Conservation (phyloP, 768 basidiomycete genomes). For the Hortiboletus flavorubellus region DNA sequence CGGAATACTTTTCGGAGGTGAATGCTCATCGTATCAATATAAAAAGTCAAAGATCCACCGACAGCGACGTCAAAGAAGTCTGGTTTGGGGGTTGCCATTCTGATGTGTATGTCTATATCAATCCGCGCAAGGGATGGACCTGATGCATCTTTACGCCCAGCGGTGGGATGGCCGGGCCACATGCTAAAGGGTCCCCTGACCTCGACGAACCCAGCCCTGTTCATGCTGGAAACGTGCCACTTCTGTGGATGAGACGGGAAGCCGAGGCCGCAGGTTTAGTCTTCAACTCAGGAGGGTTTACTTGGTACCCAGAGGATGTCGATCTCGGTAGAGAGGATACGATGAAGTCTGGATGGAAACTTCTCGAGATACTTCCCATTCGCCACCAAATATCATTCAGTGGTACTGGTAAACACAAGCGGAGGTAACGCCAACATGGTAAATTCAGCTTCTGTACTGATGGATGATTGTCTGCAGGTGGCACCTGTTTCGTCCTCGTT, state of each 20-base stretch:
- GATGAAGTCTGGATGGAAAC: not conserved
- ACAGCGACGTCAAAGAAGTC: constrained; percentile 9
- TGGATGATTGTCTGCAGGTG: not conserved
- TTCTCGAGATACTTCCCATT: not conserved
- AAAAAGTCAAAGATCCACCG: not conserved
- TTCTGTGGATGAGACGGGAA: constrained; percentile 11
- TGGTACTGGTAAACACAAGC: constrained; percentile 3
- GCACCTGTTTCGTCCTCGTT: constrained; percentile 1
- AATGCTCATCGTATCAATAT: not conserved
- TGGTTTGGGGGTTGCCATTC: constrained; percentile 12
- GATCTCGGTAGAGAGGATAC: not conserved
- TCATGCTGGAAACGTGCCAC: constrained; percentile 5
- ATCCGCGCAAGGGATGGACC: not conserved
- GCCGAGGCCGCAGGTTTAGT: constrained; percentile 3
- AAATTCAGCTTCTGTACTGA: not conserved
- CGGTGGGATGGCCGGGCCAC: not conserved
- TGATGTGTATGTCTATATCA: constrained; percentile 4
- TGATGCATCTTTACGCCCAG: not conserved
- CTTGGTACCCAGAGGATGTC: constrained; percentile 7
- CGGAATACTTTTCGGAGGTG: constrained; percentile 10
- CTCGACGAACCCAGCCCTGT: not conserved
- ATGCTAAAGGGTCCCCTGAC: no score
- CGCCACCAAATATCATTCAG: constrained; percentile 11
- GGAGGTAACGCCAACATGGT: not conserved
- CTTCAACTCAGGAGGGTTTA: not conserved